Evolutionary conservation across 1,139 yeast species (phyloP).

Genomic region (Williopsis jadinii): DNA sequence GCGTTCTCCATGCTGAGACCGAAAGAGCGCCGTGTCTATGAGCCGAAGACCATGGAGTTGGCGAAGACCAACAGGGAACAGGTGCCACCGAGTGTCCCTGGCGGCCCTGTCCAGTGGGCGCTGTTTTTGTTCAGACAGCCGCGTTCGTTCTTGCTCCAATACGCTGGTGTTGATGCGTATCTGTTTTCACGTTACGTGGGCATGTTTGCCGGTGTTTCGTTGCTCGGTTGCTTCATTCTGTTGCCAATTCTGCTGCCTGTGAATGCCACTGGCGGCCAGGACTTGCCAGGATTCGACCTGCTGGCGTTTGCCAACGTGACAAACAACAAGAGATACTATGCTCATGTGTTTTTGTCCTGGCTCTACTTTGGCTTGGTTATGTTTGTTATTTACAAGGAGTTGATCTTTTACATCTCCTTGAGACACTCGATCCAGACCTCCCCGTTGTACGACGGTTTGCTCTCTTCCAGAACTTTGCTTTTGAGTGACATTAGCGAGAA

Average conservation of each 20-base stretch:
- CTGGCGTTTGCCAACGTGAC: conserved; percentile 58
- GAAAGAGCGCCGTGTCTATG: conserved; percentile 64
- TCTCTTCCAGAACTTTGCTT: conserved; percentile 61
- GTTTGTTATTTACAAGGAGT: conserved; percentile 63
- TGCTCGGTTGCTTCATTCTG: conserved; percentile 55
- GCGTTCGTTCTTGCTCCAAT: conserved; percentile 66
- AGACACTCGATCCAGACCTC: conserved; percentile 65
- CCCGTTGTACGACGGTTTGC: conserved; percentile 59
- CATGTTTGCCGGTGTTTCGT: conserved; percentile 49
- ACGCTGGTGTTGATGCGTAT: conserved; percentile 84
- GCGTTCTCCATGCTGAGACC: conserved; percentile 63
- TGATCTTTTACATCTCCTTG: conserved; percentile 57
- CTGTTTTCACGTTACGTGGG: conserved; percentile 74
- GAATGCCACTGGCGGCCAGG: conserved; percentile 73
- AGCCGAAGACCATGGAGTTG: conserved; percentile 65
- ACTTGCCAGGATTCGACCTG: conserved; percentile 48
- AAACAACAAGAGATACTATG: conserved; percentile 54
- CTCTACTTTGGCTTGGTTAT: conserved; percentile 50
- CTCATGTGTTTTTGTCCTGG: conserved; percentile 72
- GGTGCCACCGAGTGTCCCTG: conserved; percentile 49
- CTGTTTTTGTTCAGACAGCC: conserved; percentile 43
- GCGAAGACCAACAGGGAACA: conserved; percentile 33
- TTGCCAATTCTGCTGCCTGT: conserved; percentile 84
- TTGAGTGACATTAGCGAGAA: conserved; percentile 54
- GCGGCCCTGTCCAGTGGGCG: conserved; percentile 53